phyloP scores from a whole-genome alignment of 2,329 filamentous ascomycete genomes.

The Incumbomyces lentus region DNA sequence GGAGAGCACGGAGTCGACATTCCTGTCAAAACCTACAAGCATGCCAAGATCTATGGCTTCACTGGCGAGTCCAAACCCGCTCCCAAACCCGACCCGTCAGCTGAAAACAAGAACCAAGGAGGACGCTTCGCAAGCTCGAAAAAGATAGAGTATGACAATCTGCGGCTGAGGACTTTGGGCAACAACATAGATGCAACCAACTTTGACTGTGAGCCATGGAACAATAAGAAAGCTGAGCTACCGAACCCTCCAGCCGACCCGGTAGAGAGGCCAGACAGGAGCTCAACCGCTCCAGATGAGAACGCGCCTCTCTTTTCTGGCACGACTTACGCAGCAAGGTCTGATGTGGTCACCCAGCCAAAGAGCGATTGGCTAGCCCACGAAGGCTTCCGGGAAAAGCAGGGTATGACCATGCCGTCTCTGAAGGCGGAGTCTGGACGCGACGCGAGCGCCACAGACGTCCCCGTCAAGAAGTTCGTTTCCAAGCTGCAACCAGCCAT shows the following conservation, averaged over 20 bases:
- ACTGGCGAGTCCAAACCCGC: conserved; percentile 6
- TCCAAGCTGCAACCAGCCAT: conserved; percentile 4
- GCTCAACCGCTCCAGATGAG: conserved; percentile 13
- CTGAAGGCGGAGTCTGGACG: conserved; percentile 12
- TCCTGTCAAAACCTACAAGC: conserved; percentile 18
- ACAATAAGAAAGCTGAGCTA: neutral
- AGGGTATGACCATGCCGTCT: conserved; percentile 1
- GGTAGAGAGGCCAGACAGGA: conserved; percentile 3
- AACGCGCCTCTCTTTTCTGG: conserved; percentile 19
- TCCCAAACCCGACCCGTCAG: neutral
- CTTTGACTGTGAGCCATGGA: conserved; percentile 13
- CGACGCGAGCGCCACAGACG: conserved; percentile 7
- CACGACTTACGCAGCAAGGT: conserved; percentile 15
- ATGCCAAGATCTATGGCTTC: conserved; percentile 18
- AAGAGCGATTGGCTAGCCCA: conserved; percentile 12
- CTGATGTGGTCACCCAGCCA: neutral
- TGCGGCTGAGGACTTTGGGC: conserved; percentile 14
- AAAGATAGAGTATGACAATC: conserved; percentile 11
- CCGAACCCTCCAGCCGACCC: neutral
- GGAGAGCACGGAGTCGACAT: conserved; percentile 20
- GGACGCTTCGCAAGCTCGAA: conserved; percentile 10
- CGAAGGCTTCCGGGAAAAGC: conserved; percentile 12
- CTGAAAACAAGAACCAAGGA: neutral
- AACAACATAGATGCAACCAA: conserved; percentile 19
- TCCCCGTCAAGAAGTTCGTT: conserved; percentile 5